Evolutionary conservation across 78 protist genomes (phyloP).

Genomic region (Polysphondylium violaceum): DNA sequence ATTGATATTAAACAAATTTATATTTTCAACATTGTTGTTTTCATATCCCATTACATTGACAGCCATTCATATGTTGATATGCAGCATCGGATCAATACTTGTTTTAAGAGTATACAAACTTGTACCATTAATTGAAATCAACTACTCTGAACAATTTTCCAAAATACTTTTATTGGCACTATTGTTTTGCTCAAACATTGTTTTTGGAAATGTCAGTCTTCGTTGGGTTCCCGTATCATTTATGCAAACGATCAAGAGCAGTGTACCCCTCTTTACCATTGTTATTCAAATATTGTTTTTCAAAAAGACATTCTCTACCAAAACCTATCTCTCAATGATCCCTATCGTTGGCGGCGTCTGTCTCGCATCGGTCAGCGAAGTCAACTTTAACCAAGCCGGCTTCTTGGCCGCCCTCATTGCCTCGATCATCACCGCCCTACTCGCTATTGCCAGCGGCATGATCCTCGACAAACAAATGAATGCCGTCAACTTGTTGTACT

Average conservation of each 20-base stretch:
- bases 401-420: constrained; percentile 51
- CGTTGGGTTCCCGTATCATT: constrained; percentile 76
- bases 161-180: constrained; percentile 29
- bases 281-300: constrained; percentile 20
- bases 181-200: constrained; percentile 53
- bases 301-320: background rate
- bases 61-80: constrained; percentile 64
- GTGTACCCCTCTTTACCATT: constrained; percentile 72
- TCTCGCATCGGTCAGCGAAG: constrained; percentile 57
- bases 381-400: constrained; percentile 48
- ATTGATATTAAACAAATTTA: constrained; percentile 65
- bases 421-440: constrained; percentile 30
- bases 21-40: constrained; percentile 35
- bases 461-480: constrained; percentile 35
- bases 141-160: constrained; percentile 16
- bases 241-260: constrained; percentile 70
- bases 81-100: constrained; percentile 39
- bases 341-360: constrained; percentile 84
- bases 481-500: constrained; percentile 58
- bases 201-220: constrained; percentile 63
- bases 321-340: constrained; percentile 66
- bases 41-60: constrained; percentile 57
- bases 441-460: constrained; percentile 38
- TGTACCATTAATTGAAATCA: constrained; percentile 27
- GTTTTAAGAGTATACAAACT: constrained; percentile 36